These are phyloP conservation scores for Moricandia moricandioides DNA, from an alignment of 345 rosid species.

Conservation along the genomic window DNA sequence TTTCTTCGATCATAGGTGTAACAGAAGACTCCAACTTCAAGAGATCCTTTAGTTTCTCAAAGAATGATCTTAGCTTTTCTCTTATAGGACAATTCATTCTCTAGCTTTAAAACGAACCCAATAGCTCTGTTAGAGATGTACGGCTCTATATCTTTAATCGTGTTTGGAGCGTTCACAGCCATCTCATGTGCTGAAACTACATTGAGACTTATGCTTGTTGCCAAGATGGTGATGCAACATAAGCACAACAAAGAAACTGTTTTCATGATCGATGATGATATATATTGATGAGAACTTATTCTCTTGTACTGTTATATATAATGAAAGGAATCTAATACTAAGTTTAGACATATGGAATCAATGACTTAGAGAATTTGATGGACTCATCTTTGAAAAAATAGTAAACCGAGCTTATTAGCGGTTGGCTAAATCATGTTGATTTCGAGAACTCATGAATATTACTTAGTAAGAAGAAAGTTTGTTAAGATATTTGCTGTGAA, in stretches of 20 bases:
- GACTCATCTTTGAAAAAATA: conserved; percentile 11
- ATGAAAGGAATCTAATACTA: conserved; percentile 4
- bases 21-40: conserved; percentile 29
- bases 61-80: conserved; percentile 26
- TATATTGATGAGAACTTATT: background rate
- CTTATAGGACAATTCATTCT: conserved; percentile 25
- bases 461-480: background rate
- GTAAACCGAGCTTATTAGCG: background rate
- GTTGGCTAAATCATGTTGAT: background rate
- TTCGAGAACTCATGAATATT: background rate
- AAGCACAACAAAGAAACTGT: conserved; percentile 19
- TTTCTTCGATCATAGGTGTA: conserved; percentile 14
- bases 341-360: conserved; percentile 25
- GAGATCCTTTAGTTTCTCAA: conserved; percentile 25
- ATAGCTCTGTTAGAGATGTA: conserved; percentile 28
- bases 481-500: too few relatives aligned
- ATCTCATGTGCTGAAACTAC: conserved; percentile 20
- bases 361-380: conserved; percentile 36
- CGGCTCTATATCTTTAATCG: conserved; percentile 20
- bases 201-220: conserved; percentile 21
- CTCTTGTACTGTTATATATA: conserved; percentile 17
- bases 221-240: conserved; percentile 21
- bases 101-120: conserved; percentile 25
- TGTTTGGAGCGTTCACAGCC: conserved; percentile 14
- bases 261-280: conserved; percentile 7